Evolutionary conservation across 306 rosid genomes (phyloP), one percentile per base, ranked within the genome.

Genomic region (Sicyos edulis): DNA sequence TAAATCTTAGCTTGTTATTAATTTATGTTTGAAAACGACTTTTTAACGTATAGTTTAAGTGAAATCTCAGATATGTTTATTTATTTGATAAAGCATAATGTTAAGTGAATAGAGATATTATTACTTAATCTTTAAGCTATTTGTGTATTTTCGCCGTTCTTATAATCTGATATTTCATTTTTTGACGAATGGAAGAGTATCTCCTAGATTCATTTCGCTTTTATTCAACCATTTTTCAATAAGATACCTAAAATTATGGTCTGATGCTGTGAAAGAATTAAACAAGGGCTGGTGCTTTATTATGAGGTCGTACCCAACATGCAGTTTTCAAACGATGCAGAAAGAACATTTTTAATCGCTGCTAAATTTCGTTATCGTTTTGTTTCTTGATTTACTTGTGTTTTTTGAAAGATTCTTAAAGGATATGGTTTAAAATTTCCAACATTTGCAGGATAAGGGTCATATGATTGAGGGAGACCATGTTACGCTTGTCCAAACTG

Each of bases 401-500:
- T 40, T 63, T 63, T 63, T 63, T 64, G 19, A 40, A 17, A 64
- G 53, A 64, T 42, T 9, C 52, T 17, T 10, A 0, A 42, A 63
- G 70, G 52, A 66, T 21, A 21, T 22, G 20, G 44, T 68, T 68
- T 68, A 13, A 32, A 29, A 22, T 49, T 78, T 66, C 56, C 56
- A 44, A 47, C 76, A 61, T 66, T 81, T 78, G 13, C 80, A 93
- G 98, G 88, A 76, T 26, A 79, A 89, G 74, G 89, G 87, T 50
- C 90, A 79, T 67, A 69, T 90, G 81, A 81, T 78, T 14, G 87
- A 83, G 77, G 97, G 88, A 51, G 86, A 88, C 55, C 52, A 76
- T 77, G 96, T 91, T 52, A 90, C 97, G 15, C 89, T 93, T 59
- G 98, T 93, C 70, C 98, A 93, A 87, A 93, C 97, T 72, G 98